phyloP scores from a whole-genome alignment of 257 asterid species.

The Catharanthus roseus region DNA sequence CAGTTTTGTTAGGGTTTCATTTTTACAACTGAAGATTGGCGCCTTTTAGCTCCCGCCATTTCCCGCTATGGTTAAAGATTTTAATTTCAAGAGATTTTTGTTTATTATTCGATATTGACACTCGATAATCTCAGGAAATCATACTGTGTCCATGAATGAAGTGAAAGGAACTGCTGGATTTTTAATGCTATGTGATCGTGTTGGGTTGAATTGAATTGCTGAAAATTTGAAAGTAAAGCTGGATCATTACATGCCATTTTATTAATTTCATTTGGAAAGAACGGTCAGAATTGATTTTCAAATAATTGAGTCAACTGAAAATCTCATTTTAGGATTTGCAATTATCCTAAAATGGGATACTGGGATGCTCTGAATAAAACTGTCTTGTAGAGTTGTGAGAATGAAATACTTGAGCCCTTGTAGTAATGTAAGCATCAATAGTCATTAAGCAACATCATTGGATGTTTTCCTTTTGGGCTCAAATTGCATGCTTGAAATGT shows the following conservation, averaged over 20 bases:
- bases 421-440: no score
- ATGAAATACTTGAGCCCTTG: no score
- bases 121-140: not conserved
- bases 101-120: not conserved
- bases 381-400: not conserved
- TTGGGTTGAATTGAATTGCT: not conserved
- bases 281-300: not conserved
- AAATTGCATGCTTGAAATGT: not conserved
- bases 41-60: not conserved
- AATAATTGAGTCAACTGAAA: not conserved
- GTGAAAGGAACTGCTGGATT: not conserved
- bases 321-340: not conserved
- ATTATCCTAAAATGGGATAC: not conserved
- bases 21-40: not conserved
- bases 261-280: not conserved
- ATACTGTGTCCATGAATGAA: not conserved
- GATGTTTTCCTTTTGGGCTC: not conserved
- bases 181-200: not conserved
- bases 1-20: not conserved
- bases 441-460: no score
- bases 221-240: not conserved
- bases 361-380: not conserved
- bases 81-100: not conserved
- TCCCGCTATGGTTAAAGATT: not conserved
- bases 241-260: not conserved